These are phyloP conservation scores for Ramaria sp. DNA, from an alignment of 768 basidiomycete genomes.

Conservation along the genomic window DNA sequence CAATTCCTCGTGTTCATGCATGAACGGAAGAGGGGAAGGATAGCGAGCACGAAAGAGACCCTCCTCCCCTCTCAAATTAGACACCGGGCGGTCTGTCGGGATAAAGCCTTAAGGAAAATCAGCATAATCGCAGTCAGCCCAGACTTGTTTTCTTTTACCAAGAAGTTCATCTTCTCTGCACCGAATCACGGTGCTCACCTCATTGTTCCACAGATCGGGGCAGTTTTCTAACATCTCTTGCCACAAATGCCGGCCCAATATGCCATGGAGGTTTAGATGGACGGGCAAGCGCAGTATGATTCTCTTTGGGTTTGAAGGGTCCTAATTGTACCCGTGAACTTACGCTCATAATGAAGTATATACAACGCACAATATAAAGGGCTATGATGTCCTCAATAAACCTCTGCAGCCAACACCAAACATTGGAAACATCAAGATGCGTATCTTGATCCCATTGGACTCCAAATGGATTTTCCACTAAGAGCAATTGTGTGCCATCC, in stretches of 20 bases:
- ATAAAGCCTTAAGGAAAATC: no score
- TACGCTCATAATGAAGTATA: no score
- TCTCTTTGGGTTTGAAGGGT: no score
- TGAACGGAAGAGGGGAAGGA: neutral
- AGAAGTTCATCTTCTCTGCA: neutral
- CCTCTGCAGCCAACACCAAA: conserved; percentile 1
- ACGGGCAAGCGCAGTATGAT: neutral
- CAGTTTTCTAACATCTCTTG: neutral
- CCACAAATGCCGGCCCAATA: neutral
- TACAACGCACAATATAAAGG: neutral
- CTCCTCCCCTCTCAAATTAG: neutral
- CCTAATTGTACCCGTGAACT: no score
- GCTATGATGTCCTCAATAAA: neutral
- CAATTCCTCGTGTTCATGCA: neutral
- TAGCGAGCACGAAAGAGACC: neutral
- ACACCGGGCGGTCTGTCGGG: no score
- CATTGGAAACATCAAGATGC: neutral
- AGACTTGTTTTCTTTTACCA: neutral
- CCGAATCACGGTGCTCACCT: neutral
- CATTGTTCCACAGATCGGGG: neutral
- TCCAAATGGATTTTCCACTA: neutral
- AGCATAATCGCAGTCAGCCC: no score
- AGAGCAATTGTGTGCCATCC: neutral
- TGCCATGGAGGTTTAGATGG: neutral
- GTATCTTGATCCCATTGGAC: neutral